A percentile compares a stretch with the other conserved stretches of the same genome.
Conservation (phyloP, 2,329 filamentous ascomycete species). For the Hirsutella minnesotensis region DNA sequence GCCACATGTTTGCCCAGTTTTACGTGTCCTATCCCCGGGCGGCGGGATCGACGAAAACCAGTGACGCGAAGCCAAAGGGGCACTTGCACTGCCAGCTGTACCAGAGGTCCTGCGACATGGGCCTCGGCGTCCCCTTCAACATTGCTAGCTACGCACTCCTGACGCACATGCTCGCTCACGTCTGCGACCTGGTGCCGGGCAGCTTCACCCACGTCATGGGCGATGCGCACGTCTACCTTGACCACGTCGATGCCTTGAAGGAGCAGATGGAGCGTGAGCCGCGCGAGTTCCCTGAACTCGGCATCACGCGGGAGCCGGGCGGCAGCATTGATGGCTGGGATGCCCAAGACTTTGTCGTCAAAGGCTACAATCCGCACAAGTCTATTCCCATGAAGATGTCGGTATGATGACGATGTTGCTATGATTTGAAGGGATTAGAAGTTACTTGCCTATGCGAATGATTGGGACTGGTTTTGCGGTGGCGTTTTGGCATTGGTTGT, state of each 20-base stretch:
- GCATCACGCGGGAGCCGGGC: constrained; percentile 55
- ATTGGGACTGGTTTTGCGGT: too few relatives aligned
- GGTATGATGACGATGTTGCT: too few relatives aligned
- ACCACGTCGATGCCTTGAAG: constrained; percentile 81
- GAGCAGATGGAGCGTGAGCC: constrained; percentile 73
- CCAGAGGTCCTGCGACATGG: constrained; percentile 93
- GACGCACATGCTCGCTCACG: constrained; percentile 89
- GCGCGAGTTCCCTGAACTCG: constrained; percentile 65
- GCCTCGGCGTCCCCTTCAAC: constrained; percentile 93
- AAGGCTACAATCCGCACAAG: constrained; percentile 85
- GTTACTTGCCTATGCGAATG: too few relatives aligned
- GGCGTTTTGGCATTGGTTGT: too few relatives aligned
- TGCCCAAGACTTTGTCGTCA: constrained; percentile 74
- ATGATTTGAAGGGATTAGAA: too few relatives aligned
- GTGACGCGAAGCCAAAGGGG: constrained; percentile 38
- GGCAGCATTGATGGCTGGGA: constrained; percentile 85
- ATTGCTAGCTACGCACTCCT: constrained; percentile 90
- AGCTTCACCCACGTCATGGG: constrained; percentile 93
- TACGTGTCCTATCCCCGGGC: constrained; percentile 64
- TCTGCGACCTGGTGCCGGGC: constrained; percentile 72
- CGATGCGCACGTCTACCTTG: constrained; percentile 90
- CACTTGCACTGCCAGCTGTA: constrained; percentile 82
- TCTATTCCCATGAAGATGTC: constrained; percentile 98
- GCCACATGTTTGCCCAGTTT: constrained; percentile 97
- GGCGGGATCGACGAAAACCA: background rate